phyloP scores from a whole-genome alignment of 768 basidiomycete species.

The Suillus alpinus region DNA sequence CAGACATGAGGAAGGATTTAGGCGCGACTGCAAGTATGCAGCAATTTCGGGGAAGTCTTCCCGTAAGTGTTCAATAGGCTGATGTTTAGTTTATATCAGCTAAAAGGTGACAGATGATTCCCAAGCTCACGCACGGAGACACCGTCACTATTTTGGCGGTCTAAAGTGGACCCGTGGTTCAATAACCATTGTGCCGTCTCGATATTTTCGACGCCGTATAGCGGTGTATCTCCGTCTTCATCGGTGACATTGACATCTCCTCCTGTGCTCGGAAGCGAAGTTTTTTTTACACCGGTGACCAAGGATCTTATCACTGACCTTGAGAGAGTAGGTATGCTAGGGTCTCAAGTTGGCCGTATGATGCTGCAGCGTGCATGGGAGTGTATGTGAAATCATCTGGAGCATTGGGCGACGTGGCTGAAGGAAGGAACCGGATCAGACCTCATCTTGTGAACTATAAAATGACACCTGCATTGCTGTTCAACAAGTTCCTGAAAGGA shows the following conservation, averaged over 20 bases:
- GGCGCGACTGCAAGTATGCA: constrained; percentile 49
- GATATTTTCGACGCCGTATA: constrained; percentile 84
- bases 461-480: constrained; percentile 45
- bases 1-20: constrained; percentile 14
- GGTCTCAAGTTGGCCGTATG: constrained; percentile 78
- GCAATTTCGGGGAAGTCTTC: constrained; percentile 74
- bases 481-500: constrained; percentile 55
- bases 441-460: constrained; percentile 23
- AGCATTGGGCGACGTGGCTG: constrained; percentile 65
- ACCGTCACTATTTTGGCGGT: constrained; percentile 66
- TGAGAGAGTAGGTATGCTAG: constrained; percentile 75
- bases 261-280: constrained; percentile 40
- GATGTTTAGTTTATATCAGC: constrained; percentile 6
- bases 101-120: constrained; percentile 10
- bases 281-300: neutral
- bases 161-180: constrained; percentile 67
- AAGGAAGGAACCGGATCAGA: constrained; percentile 29
- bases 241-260: constrained; percentile 88
- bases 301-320: constrained; percentile 39
- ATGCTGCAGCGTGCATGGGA: constrained; percentile 93
- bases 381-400: constrained; percentile 78
- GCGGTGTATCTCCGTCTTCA: constrained; percentile 85
- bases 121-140: constrained; percentile 56
- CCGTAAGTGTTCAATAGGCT: constrained; percentile 69
- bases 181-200: constrained; percentile 78